Conservation (phyloP, 331 rosid species). For the Malus hybrid region DNA sequence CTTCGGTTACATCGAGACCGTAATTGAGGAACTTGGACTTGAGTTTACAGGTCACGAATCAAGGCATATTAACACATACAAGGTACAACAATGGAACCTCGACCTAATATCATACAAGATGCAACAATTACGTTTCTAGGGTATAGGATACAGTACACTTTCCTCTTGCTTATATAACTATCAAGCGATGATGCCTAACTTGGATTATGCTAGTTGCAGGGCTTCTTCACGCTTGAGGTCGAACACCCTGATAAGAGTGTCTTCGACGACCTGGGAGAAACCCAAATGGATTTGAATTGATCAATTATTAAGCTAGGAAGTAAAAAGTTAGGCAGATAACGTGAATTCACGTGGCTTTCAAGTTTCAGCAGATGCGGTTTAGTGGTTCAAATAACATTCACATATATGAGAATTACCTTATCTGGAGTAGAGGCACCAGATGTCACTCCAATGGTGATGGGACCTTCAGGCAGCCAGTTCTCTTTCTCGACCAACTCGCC, state of each 20-base stretch:
- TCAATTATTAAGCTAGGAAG: neutral
- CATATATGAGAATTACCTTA: slow-evolving; percentile 48
- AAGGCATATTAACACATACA: too few relatives aligned
- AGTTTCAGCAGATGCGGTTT: neutral
- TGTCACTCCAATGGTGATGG: slow-evolving; percentile 74
- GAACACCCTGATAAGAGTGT: slow-evolving; percentile 66
- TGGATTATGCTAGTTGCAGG: slow-evolving; percentile 45
- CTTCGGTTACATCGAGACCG: neutral
- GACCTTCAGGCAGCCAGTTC: slow-evolving; percentile 80
- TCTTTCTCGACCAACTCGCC: slow-evolving; percentile 96
- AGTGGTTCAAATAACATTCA: neutral
- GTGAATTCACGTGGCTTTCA: too few relatives aligned
- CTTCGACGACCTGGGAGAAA: slow-evolving; percentile 73
- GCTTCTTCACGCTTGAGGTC: slow-evolving; percentile 77
- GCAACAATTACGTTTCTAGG: neutral
- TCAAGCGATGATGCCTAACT: slow-evolving; percentile 8
- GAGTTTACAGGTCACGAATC: neutral
- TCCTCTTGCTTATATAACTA: neutral
- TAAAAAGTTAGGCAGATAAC: too few relatives aligned
- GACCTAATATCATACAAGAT: too few relatives aligned
- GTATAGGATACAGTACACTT: slow-evolving; percentile 3
- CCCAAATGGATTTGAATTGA: neutral
- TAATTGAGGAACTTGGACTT: neutral
- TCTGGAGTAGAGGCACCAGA: slow-evolving; percentile 99
- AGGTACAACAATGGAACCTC: too few relatives aligned